A percentile compares a stretch with the other conserved stretches of the same genome.
These are phyloP conservation scores for Protea cynaroides DNA, from an alignment of 164 flowering plant species.

Conservation along the genomic window DNA sequence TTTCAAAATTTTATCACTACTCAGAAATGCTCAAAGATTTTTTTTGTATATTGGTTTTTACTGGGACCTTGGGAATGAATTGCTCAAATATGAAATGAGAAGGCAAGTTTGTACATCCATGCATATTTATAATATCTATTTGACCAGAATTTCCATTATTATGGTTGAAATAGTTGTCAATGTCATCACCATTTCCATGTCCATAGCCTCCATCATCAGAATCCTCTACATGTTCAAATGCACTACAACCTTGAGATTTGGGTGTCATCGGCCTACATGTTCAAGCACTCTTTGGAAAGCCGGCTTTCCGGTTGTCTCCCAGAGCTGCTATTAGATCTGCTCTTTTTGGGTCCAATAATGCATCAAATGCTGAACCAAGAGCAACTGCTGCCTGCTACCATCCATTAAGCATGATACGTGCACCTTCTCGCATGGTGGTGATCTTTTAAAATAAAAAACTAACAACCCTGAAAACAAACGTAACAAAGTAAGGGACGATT, in stretches of 20 bases:
- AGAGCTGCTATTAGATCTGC: constrained; percentile 94
- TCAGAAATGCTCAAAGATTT: too few species aligned
- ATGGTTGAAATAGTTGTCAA: constrained; percentile 12
- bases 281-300: constrained; percentile 81
- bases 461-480: background rate
- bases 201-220: constrained; percentile 53
- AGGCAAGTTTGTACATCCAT: constrained; percentile 2
- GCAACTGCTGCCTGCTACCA: constrained; percentile 96
- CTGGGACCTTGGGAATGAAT: too few species aligned
- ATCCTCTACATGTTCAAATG: constrained; percentile 38
- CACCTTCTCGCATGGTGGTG: constrained; percentile 40
- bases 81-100: too few species aligned
- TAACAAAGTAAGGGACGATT: too few species aligned
- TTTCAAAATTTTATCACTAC: too few species aligned
- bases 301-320: constrained; percentile 94
- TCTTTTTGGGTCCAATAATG: constrained; percentile 76
- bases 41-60: too few species aligned
- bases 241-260: constrained; percentile 30
- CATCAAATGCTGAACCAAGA: constrained; percentile 83
- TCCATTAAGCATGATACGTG: constrained; percentile 48
- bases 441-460: background rate
- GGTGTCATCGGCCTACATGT: constrained; percentile 39
- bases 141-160: constrained; percentile 14
- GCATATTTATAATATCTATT: constrained; percentile 1
- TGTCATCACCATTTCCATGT: constrained; percentile 26